phyloP scores from a whole-genome alignment of 768 basidiomycete genomes.

The Hypholoma sublateritium region DNA sequence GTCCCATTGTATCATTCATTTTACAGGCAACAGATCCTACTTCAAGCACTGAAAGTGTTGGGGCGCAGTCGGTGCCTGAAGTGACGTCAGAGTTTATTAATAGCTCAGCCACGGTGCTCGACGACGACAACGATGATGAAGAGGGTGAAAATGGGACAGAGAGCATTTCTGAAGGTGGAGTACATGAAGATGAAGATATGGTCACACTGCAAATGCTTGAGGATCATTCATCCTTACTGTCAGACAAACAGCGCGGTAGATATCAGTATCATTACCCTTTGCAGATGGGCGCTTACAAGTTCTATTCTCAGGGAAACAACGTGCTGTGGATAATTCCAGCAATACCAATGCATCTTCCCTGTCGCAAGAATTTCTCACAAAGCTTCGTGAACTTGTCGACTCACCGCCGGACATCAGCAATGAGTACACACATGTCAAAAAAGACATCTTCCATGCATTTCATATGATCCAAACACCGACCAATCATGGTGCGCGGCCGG shows the following conservation, averaged over 20 bases:
- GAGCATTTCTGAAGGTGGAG: not conserved
- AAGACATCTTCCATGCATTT: constrained; percentile 24
- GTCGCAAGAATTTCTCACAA: not conserved
- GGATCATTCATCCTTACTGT: not conserved
- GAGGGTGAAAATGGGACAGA: not conserved
- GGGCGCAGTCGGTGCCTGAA: not conserved
- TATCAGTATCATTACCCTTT: not conserved
- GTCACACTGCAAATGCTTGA: not conserved
- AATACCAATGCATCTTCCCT: not conserved
- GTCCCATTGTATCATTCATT: not conserved
- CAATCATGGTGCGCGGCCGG: constrained; percentile 18
- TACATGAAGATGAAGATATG: not conserved
- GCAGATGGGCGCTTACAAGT: not conserved
- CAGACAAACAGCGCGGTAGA: not conserved
- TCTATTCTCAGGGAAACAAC: not conserved
- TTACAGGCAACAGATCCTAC: not conserved
- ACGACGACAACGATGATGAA: not conserved
- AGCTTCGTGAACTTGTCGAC: not conserved
- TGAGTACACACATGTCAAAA: constrained; percentile 9
- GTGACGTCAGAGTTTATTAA: not conserved
- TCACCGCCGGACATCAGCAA: not conserved
- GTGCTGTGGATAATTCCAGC: not conserved
- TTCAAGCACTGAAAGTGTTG: not conserved
- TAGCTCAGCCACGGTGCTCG: not conserved
- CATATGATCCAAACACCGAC: constrained; percentile 12